Conservation (phyloP, 2,329 filamentous ascomycete species). For the Neocatenulostroma microsporum region DNA sequence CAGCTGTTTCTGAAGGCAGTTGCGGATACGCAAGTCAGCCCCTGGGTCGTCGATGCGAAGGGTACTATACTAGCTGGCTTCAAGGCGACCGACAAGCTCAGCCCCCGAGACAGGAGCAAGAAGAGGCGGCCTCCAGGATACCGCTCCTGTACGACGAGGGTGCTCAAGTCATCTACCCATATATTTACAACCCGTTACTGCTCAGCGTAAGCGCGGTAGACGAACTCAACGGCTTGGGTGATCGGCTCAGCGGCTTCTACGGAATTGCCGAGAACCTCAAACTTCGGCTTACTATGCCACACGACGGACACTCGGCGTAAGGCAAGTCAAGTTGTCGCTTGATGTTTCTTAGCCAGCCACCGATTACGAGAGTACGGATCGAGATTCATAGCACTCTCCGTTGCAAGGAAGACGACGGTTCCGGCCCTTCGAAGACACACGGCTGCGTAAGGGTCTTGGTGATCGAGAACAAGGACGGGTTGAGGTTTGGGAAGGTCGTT, state of each 20-base stretch:
- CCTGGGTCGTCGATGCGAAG: too few species aligned
- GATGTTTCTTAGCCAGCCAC: not conserved
- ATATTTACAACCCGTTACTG: not conserved
- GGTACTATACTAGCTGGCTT: not conserved
- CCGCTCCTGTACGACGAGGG: not conserved
- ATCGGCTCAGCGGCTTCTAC: not conserved
- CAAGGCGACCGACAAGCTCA: not conserved
- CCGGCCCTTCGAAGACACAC: too few species aligned
- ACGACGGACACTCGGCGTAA: too few species aligned
- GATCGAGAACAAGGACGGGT: not conserved
- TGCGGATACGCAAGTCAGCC: too few species aligned
- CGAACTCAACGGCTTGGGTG: too few species aligned
- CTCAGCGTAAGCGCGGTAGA: not conserved
- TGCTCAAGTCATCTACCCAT: not conserved
- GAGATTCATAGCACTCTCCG: not conserved
- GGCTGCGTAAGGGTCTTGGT: too few species aligned
- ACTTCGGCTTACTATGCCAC: not conserved
- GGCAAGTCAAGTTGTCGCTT: too few species aligned
- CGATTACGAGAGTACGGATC: not conserved
- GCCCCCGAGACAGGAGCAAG: too few species aligned
- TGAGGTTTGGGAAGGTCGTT: not conserved
- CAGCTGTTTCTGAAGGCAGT: too few species aligned
- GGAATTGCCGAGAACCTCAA: not conserved
- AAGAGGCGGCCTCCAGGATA: not conserved
- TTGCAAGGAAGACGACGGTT: too few species aligned